Evolutionary conservation across 2,329 filamentous ascomycete species (phyloP).

Genomic region (Acarospora socialis): DNA sequence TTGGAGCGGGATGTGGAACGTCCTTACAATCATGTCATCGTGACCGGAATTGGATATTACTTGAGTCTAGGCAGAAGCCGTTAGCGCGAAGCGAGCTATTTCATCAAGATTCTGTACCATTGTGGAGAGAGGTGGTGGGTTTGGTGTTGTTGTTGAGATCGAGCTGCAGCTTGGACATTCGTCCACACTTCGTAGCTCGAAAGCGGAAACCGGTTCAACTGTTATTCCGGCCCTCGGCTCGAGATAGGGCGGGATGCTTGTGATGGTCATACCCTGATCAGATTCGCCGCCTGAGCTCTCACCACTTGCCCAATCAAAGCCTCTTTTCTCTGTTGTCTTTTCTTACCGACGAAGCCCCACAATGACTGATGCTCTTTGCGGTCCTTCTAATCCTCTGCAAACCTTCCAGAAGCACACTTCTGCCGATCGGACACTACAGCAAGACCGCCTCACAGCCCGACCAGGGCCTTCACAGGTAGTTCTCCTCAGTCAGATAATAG

Average conservation of each 20-base stretch:
- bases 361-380: slow-evolving; percentile 57
- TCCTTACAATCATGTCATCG: slow-evolving; percentile 99
- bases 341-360: slow-evolving; percentile 17
- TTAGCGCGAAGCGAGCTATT: no score
- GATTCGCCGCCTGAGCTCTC: no score
- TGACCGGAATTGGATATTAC: slow-evolving; percentile 76
- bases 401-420: slow-evolving; percentile 56
- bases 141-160: no score
- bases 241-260: no score
- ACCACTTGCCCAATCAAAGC: background rate
- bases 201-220: no score
- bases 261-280: no score
- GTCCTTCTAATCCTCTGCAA: slow-evolving; percentile 61
- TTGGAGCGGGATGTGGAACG: slow-evolving; percentile 25
- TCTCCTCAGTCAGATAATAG: background rate
- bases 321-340: background rate
- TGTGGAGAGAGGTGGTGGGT: no score
- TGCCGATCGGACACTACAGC: slow-evolving; percentile 55
- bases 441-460: slow-evolving; percentile 49
- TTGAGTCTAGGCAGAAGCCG: slow-evolving; percentile 42
- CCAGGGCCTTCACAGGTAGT: slow-evolving; percentile 42
- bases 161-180: no score
- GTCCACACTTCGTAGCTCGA: no score
- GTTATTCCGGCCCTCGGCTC: no score
- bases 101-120: no score